Base-by-base conservation (phyloP, 2,329 filamentous ascomycete genomes). In the Fusarium sacchari region DNA sequence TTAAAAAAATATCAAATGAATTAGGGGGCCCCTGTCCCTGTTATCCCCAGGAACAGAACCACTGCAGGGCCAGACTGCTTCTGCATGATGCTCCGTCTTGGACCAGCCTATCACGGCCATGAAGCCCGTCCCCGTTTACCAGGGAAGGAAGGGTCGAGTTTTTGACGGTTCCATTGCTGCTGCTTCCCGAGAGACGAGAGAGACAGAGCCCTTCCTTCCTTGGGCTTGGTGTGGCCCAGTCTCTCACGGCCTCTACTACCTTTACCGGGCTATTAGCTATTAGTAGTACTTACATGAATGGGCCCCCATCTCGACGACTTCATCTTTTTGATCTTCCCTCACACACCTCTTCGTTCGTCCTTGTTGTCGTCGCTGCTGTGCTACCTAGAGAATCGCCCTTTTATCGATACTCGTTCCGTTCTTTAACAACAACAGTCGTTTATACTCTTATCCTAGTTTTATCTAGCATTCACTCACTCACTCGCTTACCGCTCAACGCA, bases 401-500 rank as follows among this genome's bases (percentile, higher is more conserved):
- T 66, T 55, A 53, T 74, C 59, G 71, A 73, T 76, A 70, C 76
- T 78, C 76, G 69, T 69, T 78, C 69, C 76, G 60, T 75, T 78
- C 76, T 76, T 77, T 78, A 71, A 64, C 59, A 60, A 46, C 53
- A 61, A 55, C 47, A 65, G 42, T 62, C 56, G 44, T 70, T 43
- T 67, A 55, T 47, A 36, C 52, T 59, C 37, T 36, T 55, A 69
- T 69, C 65, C 69, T 73, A 69, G 61, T 68, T 47, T 64, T 65
- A 69, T 58, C 67, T 63, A 63, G 63, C n/a, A 68, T 65, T 50
- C 30, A 34, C 30, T 50, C 30, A 34, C 30, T 50, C 60, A 30
- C 65, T 69, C 60, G 44, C 63, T 72, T 66, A 60, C 39, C 47
- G 28, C 50, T 67, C 55, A 61, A 67, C 39, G 50, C 68, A 46